Percentiles rank a stretch among this genome's conserved stretches.
Evolutionary conservation across 331 rosid species (phyloP).

Genomic region (Erythrophleum ivorense): DNA sequence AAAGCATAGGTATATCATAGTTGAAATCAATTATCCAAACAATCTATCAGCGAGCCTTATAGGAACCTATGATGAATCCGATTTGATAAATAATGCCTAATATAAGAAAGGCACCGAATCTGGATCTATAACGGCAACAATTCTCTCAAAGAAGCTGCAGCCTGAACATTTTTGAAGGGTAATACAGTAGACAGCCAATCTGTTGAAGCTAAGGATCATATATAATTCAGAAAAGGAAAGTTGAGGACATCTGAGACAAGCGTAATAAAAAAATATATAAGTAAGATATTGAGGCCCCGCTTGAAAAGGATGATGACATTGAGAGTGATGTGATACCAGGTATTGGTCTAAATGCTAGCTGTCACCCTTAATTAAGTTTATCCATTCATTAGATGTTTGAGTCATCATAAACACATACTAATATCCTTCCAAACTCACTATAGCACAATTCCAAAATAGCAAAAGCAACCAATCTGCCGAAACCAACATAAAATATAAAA

Average conservation of each 20-base stretch:
- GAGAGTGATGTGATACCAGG: constrained; percentile 30
- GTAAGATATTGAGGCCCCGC: background rate
- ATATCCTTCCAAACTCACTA: constrained; percentile 23
- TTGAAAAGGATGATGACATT: constrained; percentile 22
- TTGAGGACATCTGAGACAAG: constrained; percentile 1
- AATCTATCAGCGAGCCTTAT: background rate
- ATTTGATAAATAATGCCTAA: constrained; percentile 2
- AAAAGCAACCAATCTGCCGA: constrained; percentile 25
- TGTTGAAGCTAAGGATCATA: constrained; percentile 31
- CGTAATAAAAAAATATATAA: background rate
- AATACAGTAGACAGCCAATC: constrained; percentile 9
- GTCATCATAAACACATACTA: constrained; percentile 26
- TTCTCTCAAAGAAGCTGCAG: background rate
- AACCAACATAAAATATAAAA: constrained; percentile 54
- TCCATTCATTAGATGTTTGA: constrained; percentile 16
- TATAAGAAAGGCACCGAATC: background rate
- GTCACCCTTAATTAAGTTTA: constrained; percentile 27
- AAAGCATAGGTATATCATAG: background rate
- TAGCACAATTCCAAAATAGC: constrained; percentile 26
- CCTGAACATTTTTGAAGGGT: background rate
- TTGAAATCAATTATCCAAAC: constrained; percentile 7
- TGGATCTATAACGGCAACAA: constrained; percentile 27
- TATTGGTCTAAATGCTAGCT: constrained; percentile 25
- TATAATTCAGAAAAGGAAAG: constrained; percentile 29
- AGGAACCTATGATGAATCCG: background rate